These are phyloP conservation scores for Scedosporium minutisporum DNA, from an alignment of 2,329 filamentous ascomycete genomes.

Conservation along the genomic window DNA sequence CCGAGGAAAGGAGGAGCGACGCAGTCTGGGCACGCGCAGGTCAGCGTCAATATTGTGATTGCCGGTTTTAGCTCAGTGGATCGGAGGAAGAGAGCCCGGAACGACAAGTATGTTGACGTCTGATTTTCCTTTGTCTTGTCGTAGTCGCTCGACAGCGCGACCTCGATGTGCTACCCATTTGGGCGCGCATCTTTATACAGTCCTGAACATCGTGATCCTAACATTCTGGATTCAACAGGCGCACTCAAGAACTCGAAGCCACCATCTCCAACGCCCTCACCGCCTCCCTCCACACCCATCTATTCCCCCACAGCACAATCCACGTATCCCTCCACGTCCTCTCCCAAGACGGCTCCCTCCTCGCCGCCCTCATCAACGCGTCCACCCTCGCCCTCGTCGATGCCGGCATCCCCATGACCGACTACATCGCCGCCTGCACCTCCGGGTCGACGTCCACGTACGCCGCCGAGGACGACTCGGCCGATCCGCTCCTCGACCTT, in stretches of 20 bases:
- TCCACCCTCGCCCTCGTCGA: slow-evolving; percentile 86
- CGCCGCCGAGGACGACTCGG: slow-evolving; percentile 53
- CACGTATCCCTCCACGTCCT: slow-evolving; percentile 77
- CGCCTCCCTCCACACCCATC: slow-evolving; percentile 69
- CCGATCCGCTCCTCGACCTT: slow-evolving; percentile 71
- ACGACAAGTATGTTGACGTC: slow-evolving; percentile 58
- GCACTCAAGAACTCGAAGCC: slow-evolving; percentile 69
- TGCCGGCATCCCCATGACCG: slow-evolving; percentile 89
- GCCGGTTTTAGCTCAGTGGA: slow-evolving; percentile 86
- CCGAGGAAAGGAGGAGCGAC: slow-evolving; percentile 13
- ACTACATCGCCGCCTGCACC: slow-evolving; percentile 82
- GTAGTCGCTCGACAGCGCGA: slow-evolving; percentile 8
- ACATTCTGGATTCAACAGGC: slow-evolving; percentile 35
- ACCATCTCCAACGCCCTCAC: slow-evolving; percentile 71
- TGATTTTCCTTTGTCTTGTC: background rate
- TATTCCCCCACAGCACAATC: slow-evolving; percentile 84
- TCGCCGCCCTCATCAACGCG: slow-evolving; percentile 86
- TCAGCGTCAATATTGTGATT: slow-evolving; percentile 74
- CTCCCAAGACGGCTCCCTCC: slow-evolving; percentile 78
- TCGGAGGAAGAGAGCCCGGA: slow-evolving; percentile 63
- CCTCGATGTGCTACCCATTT: background rate
- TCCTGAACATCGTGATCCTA: background rate
- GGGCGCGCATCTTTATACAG: too few relatives aligned
- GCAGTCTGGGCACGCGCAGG: slow-evolving; percentile 38
- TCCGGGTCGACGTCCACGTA: slow-evolving; percentile 68